Base-by-base conservation (phyloP, 441 rosid species). In the Mallotus repandus region DNA sequence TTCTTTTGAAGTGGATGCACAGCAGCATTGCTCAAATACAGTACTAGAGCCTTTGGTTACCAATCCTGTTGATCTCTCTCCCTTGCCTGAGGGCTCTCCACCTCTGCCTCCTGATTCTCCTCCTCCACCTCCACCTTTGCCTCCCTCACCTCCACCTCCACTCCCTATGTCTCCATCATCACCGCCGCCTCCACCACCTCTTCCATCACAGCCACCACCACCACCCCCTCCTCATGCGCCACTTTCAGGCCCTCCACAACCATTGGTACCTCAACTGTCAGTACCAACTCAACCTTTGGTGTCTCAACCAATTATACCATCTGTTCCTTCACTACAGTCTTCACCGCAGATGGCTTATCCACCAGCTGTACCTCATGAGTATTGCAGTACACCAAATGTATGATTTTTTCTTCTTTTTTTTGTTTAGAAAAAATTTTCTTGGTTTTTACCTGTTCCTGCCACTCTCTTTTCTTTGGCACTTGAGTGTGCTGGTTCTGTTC, bases 31-130 rank as follows among this genome's bases (percentile, higher is more conserved):
- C 56, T 63, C 79, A 25, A 79, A 84, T 73, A 73, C 74, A 63
- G 68, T 71, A 22, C 60, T 63, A 46, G 91, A 87, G 67, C 78
- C 83, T 25, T 84, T 72, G 71, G 67, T 84, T 13, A 77, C 71
- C 41, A 83, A 73, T 79, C 80, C 85, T 71, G 66, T 70, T 22
- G 88, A 77, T 76, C 67, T 74, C 49, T 78, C 83, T 49, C 82
- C 86, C 78, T 73, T 82, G 74, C 87, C 85, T n/a, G 91, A 87
- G 79, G 89, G 84, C 68, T 86, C 91, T 72, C 98, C 97, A 19
- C 99, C 99, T 1, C 76, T 88, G 79, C 99, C 99, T 71, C 91
- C 86, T 18, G 90, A 86, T 79, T 87, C 91, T 77, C 98, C 97
- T 81, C 95, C 97, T 55, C 85, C 88, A 38, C 88, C 87, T 4